Evolutionary conservation across 2,329 filamentous ascomycete species (phyloP), one percentile per base, ranked within the genome.

Genomic region (Neofusicoccum umdonicola): DNA sequence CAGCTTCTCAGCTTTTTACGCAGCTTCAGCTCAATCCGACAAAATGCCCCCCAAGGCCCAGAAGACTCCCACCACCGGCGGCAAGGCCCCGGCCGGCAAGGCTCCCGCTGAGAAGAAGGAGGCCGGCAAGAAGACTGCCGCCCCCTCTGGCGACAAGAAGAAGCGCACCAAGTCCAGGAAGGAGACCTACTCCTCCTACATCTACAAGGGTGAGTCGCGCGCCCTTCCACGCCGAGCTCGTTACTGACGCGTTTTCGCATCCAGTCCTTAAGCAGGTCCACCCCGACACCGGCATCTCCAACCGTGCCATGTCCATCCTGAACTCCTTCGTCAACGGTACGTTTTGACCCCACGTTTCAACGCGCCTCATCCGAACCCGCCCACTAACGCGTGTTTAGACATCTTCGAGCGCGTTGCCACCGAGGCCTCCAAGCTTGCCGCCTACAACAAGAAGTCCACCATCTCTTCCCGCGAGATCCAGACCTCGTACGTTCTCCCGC

Each of bases 361-460:
- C 35, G 13, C 41, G 57, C 51, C 12, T 52, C 34, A 65, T 22
- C n/a, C 34, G 65, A 69, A 67, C 71, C 77, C 66, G 73, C 8
- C 2, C 22, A 70, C 44, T 62, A 37, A 48, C 56, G 62, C 37
- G 51, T n/a, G 60, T 51, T n/a, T 67, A 95, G 93, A 99, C 77
- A 99, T 99, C 80, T 99, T 99, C 81, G 95, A 99, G 90, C 93
- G 95, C 74, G 94, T 99, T 73, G 95, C 95, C 70, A 97, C 95
- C 66, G 95, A 99, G 84, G 95, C 95, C 61, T 97, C 92, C 80
- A 99, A 99, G 90, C 90, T 99, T 68, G 95, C 95, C 73, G 95
- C 95, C 69, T 99, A 99, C 88, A 99, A 99, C 90, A 99, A 98
- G 91, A 99, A 99, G 88, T 98, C 94, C 60, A 99, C 95, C 80